Conservation (phyloP, 768 basidiomycete genomes). For the Xerocomus potaroensis region DNA sequence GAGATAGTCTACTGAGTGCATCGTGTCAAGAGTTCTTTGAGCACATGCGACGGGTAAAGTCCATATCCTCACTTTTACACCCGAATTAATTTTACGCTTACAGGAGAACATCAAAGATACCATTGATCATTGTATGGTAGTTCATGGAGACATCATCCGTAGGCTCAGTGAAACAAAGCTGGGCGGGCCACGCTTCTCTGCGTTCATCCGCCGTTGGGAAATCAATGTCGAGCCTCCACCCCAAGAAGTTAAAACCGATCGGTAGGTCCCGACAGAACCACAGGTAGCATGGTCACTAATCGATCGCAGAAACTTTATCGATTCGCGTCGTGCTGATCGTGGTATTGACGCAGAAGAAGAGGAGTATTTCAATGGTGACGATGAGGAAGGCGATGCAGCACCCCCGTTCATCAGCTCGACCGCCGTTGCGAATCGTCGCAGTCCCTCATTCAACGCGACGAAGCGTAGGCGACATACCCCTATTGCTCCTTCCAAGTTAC, state of each 20-base stretch:
- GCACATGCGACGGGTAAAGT: slow-evolving; percentile 73
- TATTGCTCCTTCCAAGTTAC: slow-evolving; percentile 42
- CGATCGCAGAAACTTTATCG: slow-evolving; percentile 35
- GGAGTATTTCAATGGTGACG: slow-evolving; percentile 87
- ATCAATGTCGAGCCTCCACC: slow-evolving; percentile 85
- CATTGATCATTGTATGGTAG: slow-evolving; percentile 79
- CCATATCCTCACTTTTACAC: neutral
- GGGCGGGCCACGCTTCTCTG: slow-evolving; percentile 62
- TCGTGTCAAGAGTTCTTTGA: slow-evolving; percentile 97
- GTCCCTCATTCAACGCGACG: slow-evolving; percentile 35
- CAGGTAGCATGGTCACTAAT: slow-evolving; percentile 7
- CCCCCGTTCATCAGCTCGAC: slow-evolving; percentile 30
- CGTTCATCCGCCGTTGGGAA: slow-evolving; percentile 80
- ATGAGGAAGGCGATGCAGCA: slow-evolving; percentile 61
- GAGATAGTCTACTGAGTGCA: slow-evolving; percentile 91
- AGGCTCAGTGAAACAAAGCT: slow-evolving; percentile 57
- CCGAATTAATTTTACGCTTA: slow-evolving; percentile 4
- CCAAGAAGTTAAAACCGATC: slow-evolving; percentile 46
- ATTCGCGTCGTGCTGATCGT: slow-evolving; percentile 41
- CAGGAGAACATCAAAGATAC: slow-evolving; percentile 88
- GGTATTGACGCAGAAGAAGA: slow-evolving; percentile 78
- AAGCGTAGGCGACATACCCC: slow-evolving; percentile 59
- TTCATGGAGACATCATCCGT: slow-evolving; percentile 62
- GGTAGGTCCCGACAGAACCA: slow-evolving; percentile 35
- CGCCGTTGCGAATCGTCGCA: slow-evolving; percentile 23